A percentile compares a stretch with the other conserved stretches of the same genome.
These are phyloP conservation scores for Fusarium brevicatenulatum DNA, from an alignment of 2,329 filamentous ascomycete genomes.

Conservation along the genomic window DNA sequence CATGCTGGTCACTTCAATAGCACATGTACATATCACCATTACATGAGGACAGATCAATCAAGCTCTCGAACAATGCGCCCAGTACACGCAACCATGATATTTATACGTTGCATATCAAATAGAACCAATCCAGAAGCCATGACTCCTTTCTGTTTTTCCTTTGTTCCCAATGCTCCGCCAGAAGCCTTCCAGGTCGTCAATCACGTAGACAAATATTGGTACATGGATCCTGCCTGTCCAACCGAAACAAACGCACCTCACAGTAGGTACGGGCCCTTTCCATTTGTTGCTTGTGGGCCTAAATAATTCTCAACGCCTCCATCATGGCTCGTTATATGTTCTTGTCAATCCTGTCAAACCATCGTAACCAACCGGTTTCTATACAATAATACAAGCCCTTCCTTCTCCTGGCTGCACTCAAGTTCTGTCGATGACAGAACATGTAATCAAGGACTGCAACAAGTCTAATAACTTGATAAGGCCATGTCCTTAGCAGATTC, in stretches of 20 bases:
- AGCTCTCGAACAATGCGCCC: background rate
- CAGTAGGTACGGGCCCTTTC: constrained; percentile 5
- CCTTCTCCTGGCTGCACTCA: constrained; percentile 1
- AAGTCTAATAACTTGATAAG: constrained; percentile 7
- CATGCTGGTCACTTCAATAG: background rate
- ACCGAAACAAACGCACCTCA: constrained; percentile 15
- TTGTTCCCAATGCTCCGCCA: constrained; percentile 17
- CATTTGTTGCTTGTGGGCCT: constrained; percentile 11
- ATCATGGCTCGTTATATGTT: constrained; percentile 34
- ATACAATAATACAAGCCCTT: constrained; percentile 11
- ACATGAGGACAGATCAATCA: background rate
- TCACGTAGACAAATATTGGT: constrained; percentile 34
- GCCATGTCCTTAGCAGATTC: background rate
- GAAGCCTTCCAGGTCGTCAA: constrained; percentile 25
- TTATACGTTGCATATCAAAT: constrained; percentile 20
- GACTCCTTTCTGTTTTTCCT: constrained; percentile 29
- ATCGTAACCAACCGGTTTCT: constrained; percentile 13
- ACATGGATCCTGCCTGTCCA: constrained; percentile 29
- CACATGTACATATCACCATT: background rate
- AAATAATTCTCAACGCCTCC: constrained; percentile 24
- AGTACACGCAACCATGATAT: constrained; percentile 24
- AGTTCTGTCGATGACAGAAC: constrained; percentile 7
- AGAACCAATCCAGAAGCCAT: constrained; percentile 3
- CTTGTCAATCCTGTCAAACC: constrained; percentile 7
- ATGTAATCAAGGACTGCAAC: background rate